These are phyloP conservation scores for Nothophaeocryptopus gaeumannii DNA, from an alignment of 2,329 filamentous ascomycete species.

Conservation along the genomic window DNA sequence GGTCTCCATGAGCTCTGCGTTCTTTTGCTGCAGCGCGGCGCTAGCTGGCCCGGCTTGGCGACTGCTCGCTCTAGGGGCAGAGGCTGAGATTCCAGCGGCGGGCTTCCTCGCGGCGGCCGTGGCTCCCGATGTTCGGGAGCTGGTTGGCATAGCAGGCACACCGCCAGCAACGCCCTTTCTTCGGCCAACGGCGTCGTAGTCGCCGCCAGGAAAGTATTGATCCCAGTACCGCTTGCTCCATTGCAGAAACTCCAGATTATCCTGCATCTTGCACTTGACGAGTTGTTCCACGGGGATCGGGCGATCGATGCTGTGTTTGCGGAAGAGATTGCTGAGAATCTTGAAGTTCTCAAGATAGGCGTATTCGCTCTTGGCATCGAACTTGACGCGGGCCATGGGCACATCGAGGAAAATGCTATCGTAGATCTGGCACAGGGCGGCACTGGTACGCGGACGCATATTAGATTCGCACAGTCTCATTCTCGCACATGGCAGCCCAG, in stretches of 20 bases:
- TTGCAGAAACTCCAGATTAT: constrained; percentile 98
- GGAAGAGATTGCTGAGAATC: constrained; percentile 84
- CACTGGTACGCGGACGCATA: constrained; percentile 53
- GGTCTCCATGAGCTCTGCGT: constrained; percentile 86
- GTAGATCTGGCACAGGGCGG: constrained; percentile 93
- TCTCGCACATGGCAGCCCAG: too few relatives aligned
- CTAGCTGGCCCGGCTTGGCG: constrained; percentile 41
- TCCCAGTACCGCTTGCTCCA: constrained; percentile 98
- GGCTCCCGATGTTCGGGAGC: constrained; percentile 38
- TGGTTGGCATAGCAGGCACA: constrained; percentile 31
- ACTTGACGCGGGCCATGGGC: constrained; percentile 94
- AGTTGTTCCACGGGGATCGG: constrained; percentile 83
- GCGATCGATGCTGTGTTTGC: constrained; percentile 83
- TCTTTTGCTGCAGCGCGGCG: constrained; percentile 77
- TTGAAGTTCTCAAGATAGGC: constrained; percentile 99
- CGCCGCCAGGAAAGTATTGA: constrained; percentile 93
- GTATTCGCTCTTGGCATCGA: constrained; percentile 96
- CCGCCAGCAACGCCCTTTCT: constrained; percentile 68
- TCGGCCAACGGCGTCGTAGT: constrained; percentile 86
- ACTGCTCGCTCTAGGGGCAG: constrained; percentile 45
- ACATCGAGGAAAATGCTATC: constrained; percentile 97
- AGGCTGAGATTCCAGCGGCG: constrained; percentile 53
- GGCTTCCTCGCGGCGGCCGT: constrained; percentile 49
- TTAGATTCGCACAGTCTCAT: too few relatives aligned
- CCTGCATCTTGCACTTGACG: constrained; percentile 99